Evolutionary conservation across 225 moss, liverwort and hornwort species (phyloP).

Genomic region (Neckera pumila): DNA sequence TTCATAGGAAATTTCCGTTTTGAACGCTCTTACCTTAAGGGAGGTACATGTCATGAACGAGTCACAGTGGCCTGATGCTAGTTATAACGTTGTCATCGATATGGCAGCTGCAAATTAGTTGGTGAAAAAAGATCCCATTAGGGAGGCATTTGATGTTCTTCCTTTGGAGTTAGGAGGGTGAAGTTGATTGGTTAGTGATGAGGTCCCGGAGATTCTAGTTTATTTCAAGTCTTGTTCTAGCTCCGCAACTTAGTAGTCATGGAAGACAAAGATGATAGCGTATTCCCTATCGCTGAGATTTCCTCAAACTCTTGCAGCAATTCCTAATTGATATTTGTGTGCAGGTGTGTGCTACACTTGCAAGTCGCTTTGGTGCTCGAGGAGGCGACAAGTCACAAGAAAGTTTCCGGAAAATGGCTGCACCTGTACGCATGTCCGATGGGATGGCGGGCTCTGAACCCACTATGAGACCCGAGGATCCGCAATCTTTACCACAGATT

Average conservation of each 20-base stretch:
- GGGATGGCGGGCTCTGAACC: slow-evolving; percentile 77
- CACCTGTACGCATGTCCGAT: slow-evolving; percentile 95
- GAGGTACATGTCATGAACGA: neutral
- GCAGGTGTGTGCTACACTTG: slow-evolving; percentile 75
- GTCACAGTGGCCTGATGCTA: neutral
- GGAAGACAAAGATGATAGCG: neutral
- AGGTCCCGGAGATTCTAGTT: neutral
- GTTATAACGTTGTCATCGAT: neutral
- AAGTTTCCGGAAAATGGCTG: slow-evolving; percentile 80
- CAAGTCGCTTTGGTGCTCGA: slow-evolving; percentile 74
- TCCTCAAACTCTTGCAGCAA: neutral
- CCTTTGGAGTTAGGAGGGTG: neutral
- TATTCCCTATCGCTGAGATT: neutral
- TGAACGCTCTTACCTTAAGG: neutral
- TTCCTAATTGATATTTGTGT: neutral
- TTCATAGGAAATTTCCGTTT: neutral
- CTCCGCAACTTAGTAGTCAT: neutral
- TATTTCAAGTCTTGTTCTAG: neutral
- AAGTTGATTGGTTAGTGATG: neutral
- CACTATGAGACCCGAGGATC: slow-evolving; percentile 41
- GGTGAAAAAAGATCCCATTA: neutral
- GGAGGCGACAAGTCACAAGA: slow-evolving; percentile 62
- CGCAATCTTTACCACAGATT: slow-evolving; percentile 69
- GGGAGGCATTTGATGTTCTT: neutral
- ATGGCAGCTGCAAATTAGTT: neutral